A percentile compares a stretch with the other conserved stretches of the same genome.
Conservation (phyloP, 176 grass and related monocot species). For the Carex littledalei region DNA sequence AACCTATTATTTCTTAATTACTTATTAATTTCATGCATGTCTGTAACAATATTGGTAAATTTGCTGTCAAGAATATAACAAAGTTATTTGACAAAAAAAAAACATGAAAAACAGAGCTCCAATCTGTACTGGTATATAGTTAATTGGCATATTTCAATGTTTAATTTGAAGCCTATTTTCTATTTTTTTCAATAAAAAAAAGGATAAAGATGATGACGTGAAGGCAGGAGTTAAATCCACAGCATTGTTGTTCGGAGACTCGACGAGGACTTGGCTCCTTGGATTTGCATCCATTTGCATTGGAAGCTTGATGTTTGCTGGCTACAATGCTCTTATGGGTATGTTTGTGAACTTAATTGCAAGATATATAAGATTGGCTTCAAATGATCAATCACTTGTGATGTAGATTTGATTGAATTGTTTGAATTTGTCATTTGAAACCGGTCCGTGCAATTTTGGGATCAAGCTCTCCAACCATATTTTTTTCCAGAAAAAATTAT, state of each 20-base stretch:
- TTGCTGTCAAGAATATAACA: neutral
- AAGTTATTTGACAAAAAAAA: neutral
- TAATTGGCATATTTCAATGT: neutral
- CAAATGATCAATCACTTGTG: neutral
- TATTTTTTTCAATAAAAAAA: neutral
- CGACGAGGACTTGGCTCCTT: constrained; percentile 30
- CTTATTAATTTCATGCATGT: neutral
- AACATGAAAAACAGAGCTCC: neutral
- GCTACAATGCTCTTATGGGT: constrained; percentile 46
- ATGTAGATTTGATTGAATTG: neutral
- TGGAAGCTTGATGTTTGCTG: constrained; percentile 23
- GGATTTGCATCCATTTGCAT: constrained; percentile 40
- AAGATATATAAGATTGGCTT: neutral
- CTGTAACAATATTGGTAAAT: neutral
- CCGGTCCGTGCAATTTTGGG: neutral
- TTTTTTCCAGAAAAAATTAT: neutral
- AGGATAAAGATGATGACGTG: constrained; percentile 37
- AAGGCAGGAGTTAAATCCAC: constrained; percentile 49
- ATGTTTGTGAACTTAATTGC: neutral
- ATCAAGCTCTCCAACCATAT: neutral
- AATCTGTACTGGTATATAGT: neutral
- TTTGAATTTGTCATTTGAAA: neutral
- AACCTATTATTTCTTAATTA: neutral
- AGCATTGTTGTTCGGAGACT: constrained; percentile 32
- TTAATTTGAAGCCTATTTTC: neutral